These are phyloP conservation scores for Coemansia sp. DNA, from an alignment of 192 early-diverging fungal species.

Conservation along the genomic window DNA sequence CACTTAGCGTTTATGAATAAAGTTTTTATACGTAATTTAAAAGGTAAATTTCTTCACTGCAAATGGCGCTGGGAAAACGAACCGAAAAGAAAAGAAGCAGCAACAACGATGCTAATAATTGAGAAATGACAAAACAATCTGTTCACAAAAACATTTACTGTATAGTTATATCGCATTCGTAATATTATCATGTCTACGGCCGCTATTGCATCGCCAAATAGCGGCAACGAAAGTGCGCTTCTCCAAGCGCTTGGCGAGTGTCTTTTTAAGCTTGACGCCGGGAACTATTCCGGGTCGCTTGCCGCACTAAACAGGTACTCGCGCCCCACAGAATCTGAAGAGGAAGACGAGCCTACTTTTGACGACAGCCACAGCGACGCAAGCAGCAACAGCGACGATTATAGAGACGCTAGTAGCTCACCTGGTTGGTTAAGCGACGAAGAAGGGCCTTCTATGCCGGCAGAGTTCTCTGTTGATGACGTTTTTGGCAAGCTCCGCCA, in stretches of 20 bases:
- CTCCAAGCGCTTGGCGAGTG: constrained; percentile 40
- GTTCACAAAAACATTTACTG: neutral
- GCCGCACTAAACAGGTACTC: constrained; percentile 18
- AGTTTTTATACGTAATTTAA: too few relatives aligned
- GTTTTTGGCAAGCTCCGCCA: constrained; percentile 32
- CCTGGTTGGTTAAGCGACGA: constrained; percentile 25
- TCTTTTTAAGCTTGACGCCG: constrained; percentile 29
- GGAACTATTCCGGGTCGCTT: constrained; percentile 38
- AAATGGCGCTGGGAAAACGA: too few relatives aligned
- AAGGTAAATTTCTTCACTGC: too few relatives aligned
- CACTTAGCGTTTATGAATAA: too few relatives aligned
- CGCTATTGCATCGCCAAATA: neutral
- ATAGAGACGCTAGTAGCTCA: constrained; percentile 50
- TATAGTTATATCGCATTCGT: neutral
- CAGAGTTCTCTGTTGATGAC: constrained; percentile 14
- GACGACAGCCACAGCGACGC: constrained; percentile 19
- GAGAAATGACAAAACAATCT: neutral
- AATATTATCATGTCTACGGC: neutral
- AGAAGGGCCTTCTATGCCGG: neutral
- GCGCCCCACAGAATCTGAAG: neutral
- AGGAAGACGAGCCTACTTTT: neutral
- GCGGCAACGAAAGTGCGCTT: constrained; percentile 4
- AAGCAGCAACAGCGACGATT: constrained; percentile 43
- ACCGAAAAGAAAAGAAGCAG: neutral
- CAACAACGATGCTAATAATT: neutral